Conservation (phyloP, 108 stramenopile genomes). For the Pseudonitzschia delicatissima region DNA sequence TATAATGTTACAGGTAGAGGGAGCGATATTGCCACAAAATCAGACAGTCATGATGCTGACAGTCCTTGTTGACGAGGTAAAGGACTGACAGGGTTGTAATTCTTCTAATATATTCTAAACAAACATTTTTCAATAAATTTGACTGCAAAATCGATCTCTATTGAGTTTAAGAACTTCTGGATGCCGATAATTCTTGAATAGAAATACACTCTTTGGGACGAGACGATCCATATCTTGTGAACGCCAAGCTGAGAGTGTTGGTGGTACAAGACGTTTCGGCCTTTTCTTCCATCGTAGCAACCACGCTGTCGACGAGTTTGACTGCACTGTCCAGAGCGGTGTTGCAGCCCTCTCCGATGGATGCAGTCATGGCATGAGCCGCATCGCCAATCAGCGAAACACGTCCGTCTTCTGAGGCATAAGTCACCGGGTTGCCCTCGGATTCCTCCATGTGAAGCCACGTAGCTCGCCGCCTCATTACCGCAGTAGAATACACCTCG, state of each 20-base stretch:
- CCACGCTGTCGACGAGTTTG: not conserved
- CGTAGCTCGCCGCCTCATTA: not conserved
- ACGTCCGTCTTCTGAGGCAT: not conserved
- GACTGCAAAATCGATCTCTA: not conserved
- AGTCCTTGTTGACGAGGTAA: not conserved
- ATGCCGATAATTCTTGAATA: not conserved
- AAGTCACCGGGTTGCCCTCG: not conserved
- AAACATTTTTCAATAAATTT: not conserved
- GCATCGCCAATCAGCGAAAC: constrained; percentile 18
- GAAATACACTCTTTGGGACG: not conserved
- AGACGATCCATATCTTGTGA: not conserved
- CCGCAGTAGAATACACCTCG: not conserved
- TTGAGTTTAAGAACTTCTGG: not conserved
- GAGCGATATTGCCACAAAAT: constrained; percentile 4
- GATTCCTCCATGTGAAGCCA: not conserved
- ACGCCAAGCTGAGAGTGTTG: not conserved
- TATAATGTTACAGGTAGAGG: not conserved
- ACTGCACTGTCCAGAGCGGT: constrained; percentile 1
- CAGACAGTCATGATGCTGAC: not conserved
- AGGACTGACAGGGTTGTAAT: not conserved
- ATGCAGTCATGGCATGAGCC: constrained; percentile 18
- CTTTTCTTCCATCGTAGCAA: not conserved
- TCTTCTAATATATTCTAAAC: not conserved
- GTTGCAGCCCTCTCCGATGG: constrained; percentile 15
- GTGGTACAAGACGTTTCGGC: not conserved